These are phyloP conservation scores for Castanea mollissima DNA, from an alignment of 306 rosid species.

Conservation along the genomic window DNA sequence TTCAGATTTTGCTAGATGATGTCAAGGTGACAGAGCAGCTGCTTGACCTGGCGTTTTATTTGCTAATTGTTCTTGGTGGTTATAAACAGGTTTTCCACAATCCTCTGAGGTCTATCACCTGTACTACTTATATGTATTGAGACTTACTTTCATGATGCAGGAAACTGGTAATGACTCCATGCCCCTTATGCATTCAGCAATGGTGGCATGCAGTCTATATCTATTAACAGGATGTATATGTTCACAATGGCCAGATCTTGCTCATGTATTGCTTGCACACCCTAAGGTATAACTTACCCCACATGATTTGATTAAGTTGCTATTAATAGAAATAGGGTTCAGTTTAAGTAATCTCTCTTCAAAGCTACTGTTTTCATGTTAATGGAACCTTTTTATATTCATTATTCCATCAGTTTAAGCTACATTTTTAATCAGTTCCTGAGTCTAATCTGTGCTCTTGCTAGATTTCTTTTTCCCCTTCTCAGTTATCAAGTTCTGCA, in stretches of 20 bases:
- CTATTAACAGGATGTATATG: slow-evolving; percentile 51
- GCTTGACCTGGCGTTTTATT: slow-evolving; percentile 50
- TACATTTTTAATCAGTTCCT: not conserved
- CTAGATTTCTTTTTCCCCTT: not conserved
- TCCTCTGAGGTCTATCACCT: slow-evolving; percentile 10
- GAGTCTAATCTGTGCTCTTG: not conserved
- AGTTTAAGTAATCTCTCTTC: not conserved
- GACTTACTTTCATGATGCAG: slow-evolving; percentile 39
- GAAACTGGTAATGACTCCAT: slow-evolving; percentile 24
- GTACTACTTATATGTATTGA: not conserved
- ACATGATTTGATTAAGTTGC: not conserved
- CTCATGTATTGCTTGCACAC: slow-evolving; percentile 54
- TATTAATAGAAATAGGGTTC: not conserved
- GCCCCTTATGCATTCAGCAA: slow-evolving; percentile 42
- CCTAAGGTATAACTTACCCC: slow-evolving; percentile 40
- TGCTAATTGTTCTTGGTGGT: slow-evolving; percentile 43
- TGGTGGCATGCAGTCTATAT: slow-evolving; percentile 52
- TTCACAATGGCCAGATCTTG: slow-evolving; percentile 57
- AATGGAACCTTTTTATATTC: not conserved
- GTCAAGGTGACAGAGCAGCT: slow-evolving; percentile 60
- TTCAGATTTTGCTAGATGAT: slow-evolving; percentile 54
- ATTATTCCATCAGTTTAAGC: not conserved
- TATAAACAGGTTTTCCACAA: slow-evolving; percentile 38
- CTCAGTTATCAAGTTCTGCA: not conserved
- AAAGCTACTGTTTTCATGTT: slow-evolving; percentile 10